A percentile compares a stretch with the other conserved stretches of the same genome.
Evolutionary conservation across 257 asterid genomes (phyloP).

Genomic region (Solanum neorickii): DNA sequence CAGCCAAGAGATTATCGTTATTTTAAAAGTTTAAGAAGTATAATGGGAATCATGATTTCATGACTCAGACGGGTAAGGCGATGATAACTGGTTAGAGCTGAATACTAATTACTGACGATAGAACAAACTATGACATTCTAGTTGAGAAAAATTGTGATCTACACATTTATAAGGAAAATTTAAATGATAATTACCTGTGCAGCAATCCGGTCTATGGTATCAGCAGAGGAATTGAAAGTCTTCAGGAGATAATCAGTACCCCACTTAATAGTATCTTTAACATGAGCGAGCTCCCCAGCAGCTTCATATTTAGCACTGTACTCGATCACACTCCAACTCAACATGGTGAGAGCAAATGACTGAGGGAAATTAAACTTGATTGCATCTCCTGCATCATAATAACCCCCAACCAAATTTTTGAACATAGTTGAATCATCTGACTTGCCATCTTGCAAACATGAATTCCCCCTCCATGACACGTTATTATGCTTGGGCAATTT

Average conservation of each 20-base stretch:
- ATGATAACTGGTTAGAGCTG: background rate
- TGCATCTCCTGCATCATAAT: conserved; percentile 95
- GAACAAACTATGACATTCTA: background rate
- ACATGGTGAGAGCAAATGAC: conserved; percentile 88
- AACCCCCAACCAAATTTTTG: conserved; percentile 78
- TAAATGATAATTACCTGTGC: conserved; percentile 47
- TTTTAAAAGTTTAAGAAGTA: background rate
- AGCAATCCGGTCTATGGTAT: conserved; percentile 49
- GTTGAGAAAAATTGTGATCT: background rate
- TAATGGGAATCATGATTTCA: background rate
- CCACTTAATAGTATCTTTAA: conserved; percentile 90
- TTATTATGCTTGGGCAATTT: conserved; percentile 82
- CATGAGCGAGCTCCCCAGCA: conserved; percentile 88
- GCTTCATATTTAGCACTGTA: conserved; percentile 80
- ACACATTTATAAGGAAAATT: background rate
- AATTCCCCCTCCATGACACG: conserved; percentile 94
- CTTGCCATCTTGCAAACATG: conserved; percentile 65
- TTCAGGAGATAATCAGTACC: conserved; percentile 93
- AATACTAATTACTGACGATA: background rate
- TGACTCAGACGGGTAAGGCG: background rate
- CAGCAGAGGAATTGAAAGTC: conserved; percentile 88
- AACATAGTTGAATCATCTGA: conserved; percentile 32
- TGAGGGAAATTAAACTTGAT: conserved; percentile 84
- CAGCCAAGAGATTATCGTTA: background rate
- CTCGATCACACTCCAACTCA: conserved; percentile 98